phyloP scores from a whole-genome alignment of 2,329 filamentous ascomycete species.

The Aspergillus unguis region DNA sequence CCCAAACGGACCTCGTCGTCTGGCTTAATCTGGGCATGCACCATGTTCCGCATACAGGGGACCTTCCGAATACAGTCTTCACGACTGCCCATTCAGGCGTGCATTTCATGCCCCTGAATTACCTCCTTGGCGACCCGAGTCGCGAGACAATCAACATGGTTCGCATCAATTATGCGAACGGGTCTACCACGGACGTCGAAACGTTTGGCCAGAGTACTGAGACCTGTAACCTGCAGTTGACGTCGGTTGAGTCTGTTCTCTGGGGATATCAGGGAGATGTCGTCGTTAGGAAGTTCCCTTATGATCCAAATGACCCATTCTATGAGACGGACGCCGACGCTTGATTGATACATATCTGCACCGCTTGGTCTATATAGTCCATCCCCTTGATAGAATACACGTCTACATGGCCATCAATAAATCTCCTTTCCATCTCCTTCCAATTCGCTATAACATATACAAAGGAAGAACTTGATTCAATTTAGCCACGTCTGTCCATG shows the following conservation, averaged over 20 bases:
- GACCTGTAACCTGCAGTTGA: conserved; percentile 4
- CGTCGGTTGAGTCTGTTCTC: conserved; percentile 7
- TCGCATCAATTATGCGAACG: conserved; percentile 9
- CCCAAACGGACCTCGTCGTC: conserved; percentile 36
- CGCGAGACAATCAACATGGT: conserved; percentile 13
- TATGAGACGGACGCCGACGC: conserved; percentile 5
- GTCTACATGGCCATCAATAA: too few species aligned
- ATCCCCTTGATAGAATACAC: too few species aligned
- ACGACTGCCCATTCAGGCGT: conserved; percentile 18
- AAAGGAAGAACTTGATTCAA: too few species aligned
- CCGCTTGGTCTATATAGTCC: too few species aligned
- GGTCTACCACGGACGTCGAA: conserved; percentile 7
- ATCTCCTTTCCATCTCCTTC: too few species aligned
- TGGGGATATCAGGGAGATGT: conserved; percentile 15
- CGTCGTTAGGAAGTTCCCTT: conserved; percentile 13
- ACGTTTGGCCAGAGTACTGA: conserved; percentile 12
- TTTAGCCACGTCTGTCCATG: too few species aligned
- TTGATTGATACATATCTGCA: not conserved
- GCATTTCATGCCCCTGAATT: conserved; percentile 16
- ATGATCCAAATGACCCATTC: conserved; percentile 11
- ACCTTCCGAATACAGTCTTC: conserved; percentile 53
- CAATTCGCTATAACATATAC: too few species aligned
- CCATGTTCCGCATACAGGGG: conserved; percentile 54
- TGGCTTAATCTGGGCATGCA: conserved; percentile 59
- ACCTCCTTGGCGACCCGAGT: conserved; percentile 11